Percentiles rank a stretch among this genome's conserved stretches.
Evolutionary conservation across 257 asterid species (phyloP).

Genomic region (Sherardia arvensis): DNA sequence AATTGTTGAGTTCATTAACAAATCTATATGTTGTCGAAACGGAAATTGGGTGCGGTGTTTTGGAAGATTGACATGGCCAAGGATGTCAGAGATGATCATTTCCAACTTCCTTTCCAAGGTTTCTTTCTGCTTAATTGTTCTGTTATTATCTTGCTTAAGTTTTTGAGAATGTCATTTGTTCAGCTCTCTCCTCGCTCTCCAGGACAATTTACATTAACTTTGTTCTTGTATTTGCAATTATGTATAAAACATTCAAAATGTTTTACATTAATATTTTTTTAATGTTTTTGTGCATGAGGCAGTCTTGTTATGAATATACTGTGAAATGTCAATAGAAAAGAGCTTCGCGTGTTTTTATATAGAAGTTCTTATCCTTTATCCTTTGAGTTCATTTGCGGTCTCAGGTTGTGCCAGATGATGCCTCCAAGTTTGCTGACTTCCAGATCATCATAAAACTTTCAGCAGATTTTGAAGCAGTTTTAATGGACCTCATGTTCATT

Average conservation of each 20-base stretch:
- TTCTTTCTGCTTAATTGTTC: constrained; percentile 11
- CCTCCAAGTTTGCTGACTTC: constrained; percentile 88
- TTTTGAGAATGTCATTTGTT: not conserved
- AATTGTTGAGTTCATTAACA: constrained; percentile 45
- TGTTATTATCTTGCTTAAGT: not conserved
- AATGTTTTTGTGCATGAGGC: no score
- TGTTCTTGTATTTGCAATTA: no score
- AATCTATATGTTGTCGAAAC: constrained; percentile 52
- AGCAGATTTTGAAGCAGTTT: constrained; percentile 61
- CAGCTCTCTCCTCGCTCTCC: not conserved
- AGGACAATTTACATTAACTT: not conserved
- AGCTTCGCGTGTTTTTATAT: not conserved
- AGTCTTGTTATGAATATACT: not conserved
- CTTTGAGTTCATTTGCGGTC: constrained; percentile 18
- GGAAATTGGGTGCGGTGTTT: constrained; percentile 67
- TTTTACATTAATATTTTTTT: not conserved
- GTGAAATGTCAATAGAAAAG: not conserved
- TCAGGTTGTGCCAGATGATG: constrained; percentile 90
- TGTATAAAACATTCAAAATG: no score
- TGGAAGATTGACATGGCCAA: constrained; percentile 94
- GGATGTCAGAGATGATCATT: constrained; percentile 81
- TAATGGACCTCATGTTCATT: constrained; percentile 66
- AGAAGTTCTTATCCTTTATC: constrained; percentile 15
- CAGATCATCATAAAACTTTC: constrained; percentile 71
- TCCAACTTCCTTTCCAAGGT: constrained; percentile 87